Conservation (phyloP, 345 rosid species). For the Litchi chinensis region DNA sequence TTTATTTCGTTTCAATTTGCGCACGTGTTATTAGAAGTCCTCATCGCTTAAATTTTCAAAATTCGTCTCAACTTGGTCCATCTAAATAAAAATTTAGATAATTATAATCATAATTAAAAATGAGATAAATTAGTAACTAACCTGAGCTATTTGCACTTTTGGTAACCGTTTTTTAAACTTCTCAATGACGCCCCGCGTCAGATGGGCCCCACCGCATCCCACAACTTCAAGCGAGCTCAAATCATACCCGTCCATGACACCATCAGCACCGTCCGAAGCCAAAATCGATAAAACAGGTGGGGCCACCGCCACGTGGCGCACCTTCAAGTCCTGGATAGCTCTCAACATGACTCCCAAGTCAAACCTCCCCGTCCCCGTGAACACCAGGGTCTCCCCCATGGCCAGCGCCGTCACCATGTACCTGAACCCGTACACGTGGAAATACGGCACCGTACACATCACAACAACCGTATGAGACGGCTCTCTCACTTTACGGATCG, state of each 20-base stretch:
- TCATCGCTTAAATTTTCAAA: too few species aligned
- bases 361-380: slow-evolving; percentile 29
- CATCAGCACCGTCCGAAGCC: slow-evolving; percentile 25
- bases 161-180: slow-evolving; percentile 41
- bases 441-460: slow-evolving; percentile 52
- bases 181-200: slow-evolving; percentile 26
- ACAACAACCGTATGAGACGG: slow-evolving; percentile 29
- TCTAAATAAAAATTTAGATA: too few species aligned
- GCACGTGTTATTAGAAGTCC: too few species aligned
- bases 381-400: slow-evolving; percentile 46
- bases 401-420: slow-evolving; percentile 34
- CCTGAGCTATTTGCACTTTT: slow-evolving; percentile 47
- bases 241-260: slow-evolving; percentile 32
- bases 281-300: slow-evolving; percentile 50
- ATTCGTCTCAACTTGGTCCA: too few species aligned
- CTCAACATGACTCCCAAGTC: slow-evolving; percentile 29
- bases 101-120: too few species aligned
- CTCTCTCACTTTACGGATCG: slow-evolving; percentile 29
- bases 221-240: slow-evolving; percentile 55
- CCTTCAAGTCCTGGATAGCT: slow-evolving; percentile 34
- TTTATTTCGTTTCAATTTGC: too few species aligned
- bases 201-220: slow-evolving; percentile 50
- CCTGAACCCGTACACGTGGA: slow-evolving; percentile 55
- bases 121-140: slow-evolving; percentile 3
- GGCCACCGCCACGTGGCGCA: slow-evolving; percentile 49